Evolutionary conservation across 768 basidiomycete species (phyloP).

Genomic region (Pleurotus djamor): DNA sequence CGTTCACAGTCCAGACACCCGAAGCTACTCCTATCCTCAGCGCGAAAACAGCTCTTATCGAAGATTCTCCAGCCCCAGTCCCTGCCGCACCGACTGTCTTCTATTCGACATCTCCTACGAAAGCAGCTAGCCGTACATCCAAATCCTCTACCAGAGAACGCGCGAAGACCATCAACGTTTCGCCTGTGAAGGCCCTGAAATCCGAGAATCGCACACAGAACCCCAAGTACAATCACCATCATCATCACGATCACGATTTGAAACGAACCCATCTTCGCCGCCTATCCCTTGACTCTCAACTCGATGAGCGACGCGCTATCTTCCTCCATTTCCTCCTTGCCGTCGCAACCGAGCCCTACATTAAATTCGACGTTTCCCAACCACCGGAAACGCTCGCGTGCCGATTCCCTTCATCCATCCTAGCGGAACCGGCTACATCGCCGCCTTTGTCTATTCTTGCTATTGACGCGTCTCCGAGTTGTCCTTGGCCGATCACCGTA

Average conservation of each 20-base stretch:
- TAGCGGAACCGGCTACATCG: slow-evolving; percentile 2
- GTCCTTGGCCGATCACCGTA: slow-evolving; percentile 4
- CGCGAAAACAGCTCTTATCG: neutral
- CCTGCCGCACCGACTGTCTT: no score
- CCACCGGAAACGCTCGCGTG: slow-evolving; percentile 3
- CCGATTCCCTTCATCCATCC: neutral
- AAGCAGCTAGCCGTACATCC: no score
- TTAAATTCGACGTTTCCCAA: neutral
- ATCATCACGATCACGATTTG: no score
- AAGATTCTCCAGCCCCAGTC: no score
- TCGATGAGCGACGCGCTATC: neutral
- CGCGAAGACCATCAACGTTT: neutral
- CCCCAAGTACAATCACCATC: no score
- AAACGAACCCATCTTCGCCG: neutral
- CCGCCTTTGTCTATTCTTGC: neutral
- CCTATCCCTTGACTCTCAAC: slow-evolving; percentile 5
- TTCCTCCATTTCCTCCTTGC: slow-evolving; percentile 1
- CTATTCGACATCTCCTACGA: neutral
- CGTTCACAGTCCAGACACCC: neutral
- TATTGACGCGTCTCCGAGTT: neutral
- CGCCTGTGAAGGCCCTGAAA: neutral
- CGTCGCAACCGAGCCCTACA: neutral
- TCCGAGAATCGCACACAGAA: no score
- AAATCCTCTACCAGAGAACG: neutral
- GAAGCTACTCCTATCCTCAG: neutral